Evolutionary conservation across 192 early-diverging fungal species (phyloP).

Genomic region (Entomortierella parvispora): DNA sequence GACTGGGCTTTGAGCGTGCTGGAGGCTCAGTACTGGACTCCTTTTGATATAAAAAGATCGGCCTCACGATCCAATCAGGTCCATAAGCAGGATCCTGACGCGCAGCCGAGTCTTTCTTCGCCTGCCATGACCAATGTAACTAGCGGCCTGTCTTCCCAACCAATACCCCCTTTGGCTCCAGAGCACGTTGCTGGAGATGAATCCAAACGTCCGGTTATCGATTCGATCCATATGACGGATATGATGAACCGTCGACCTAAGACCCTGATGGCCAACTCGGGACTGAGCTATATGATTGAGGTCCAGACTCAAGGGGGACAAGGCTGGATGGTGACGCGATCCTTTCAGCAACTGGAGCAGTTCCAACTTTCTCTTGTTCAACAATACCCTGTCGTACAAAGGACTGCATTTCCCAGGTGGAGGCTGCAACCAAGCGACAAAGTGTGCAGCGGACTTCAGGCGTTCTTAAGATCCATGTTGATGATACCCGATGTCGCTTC

Average conservation of each 20-base stretch:
- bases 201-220: background rate
- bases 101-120: background rate
- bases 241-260: slow-evolving; percentile 42
- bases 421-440: slow-evolving; percentile 48
- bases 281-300: slow-evolving; percentile 42
- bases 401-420: slow-evolving; percentile 38
- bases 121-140: background rate
- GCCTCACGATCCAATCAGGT: background rate
- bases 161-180: background rate
- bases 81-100: background rate
- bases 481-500: slow-evolving; percentile 34
- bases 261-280: slow-evolving; percentile 40
- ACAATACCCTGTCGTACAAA: slow-evolving; percentile 40
- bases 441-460: slow-evolving; percentile 36
- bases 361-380: slow-evolving; percentile 24
- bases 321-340: slow-evolving; percentile 44
- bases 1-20: slow-evolving; percentile 31
- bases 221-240: slow-evolving; percentile 26
- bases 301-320: slow-evolving; percentile 35
- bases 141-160: background rate
- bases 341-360: slow-evolving; percentile 46
- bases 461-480: slow-evolving; percentile 32
- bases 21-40: slow-evolving; percentile 38
- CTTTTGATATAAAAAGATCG: slow-evolving; percentile 33
- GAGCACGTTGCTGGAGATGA: background rate